Evolutionary conservation across 225 moss, liverwort and hornwort species (phyloP).

Genomic region (Lunularia cruciata): DNA sequence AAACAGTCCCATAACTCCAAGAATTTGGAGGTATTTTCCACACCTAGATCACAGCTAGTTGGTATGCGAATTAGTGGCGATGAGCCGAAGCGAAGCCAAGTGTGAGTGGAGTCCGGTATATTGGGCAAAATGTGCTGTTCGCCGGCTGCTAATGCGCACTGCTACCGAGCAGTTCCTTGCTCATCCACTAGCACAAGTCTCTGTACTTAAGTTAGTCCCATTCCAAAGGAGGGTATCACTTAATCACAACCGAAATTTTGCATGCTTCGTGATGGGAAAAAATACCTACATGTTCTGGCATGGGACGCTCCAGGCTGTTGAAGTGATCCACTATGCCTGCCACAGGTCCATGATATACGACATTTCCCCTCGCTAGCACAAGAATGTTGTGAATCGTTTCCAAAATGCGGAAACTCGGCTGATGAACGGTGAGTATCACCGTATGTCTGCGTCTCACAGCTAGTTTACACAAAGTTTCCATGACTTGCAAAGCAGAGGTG

Average conservation of each 20-base stretch:
- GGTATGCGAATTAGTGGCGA: too few species aligned
- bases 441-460: conserved; percentile 34
- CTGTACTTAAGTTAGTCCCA: too few species aligned
- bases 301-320: conserved; percentile 25
- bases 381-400: conserved; percentile 33
- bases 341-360: conserved; percentile 39
- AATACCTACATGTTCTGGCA: conserved; percentile 40
- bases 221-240: neutral
- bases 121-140: too few species aligned
- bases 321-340: conserved; percentile 40
- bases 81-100: too few species aligned
- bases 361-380: conserved; percentile 35
- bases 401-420: conserved; percentile 43
- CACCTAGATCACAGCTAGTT: too few species aligned
- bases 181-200: too few species aligned
- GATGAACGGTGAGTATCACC: conserved; percentile 40
- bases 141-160: too few species aligned
- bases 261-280: too few species aligned
- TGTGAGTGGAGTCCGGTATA: too few species aligned
- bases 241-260: neutral
- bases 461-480: conserved; percentile 27
- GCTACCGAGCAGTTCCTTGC: too few species aligned
- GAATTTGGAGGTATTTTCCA: too few species aligned
- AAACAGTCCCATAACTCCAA: too few species aligned
- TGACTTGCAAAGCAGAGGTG: conserved; percentile 34